These are phyloP conservation scores for Starmerella vitae DNA, from an alignment of 805 yeast genomes.

Conservation along the genomic window DNA sequence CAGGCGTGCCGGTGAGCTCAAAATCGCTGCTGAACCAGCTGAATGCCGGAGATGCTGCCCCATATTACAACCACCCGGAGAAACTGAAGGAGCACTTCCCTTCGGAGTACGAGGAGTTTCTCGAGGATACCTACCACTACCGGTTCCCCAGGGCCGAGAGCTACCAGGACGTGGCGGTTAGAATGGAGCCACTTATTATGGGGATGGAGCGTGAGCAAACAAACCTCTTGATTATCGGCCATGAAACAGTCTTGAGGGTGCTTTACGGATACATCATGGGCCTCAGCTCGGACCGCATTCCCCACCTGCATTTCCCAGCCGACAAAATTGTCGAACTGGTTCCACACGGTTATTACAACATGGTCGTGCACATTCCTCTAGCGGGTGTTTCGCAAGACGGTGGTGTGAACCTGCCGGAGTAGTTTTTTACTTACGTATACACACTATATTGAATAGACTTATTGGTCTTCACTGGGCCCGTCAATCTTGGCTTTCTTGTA, in stretches of 20 bases:
- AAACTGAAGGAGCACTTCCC: conserved; percentile 52
- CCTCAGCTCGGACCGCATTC: conserved; percentile 73
- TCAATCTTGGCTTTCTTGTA: conserved; percentile 2
- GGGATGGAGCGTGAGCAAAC: conserved; percentile 81
- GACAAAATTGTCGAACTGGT: conserved; percentile 73
- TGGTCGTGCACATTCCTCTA: conserved; percentile 19
- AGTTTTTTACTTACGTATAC: not conserved
- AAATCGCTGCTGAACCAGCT: conserved; percentile 74
- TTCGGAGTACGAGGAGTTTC: conserved; percentile 50
- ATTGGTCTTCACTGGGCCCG: not conserved
- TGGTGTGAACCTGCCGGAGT: conserved; percentile 17
- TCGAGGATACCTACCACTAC: conserved; percentile 79
- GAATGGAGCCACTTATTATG: conserved; percentile 81
- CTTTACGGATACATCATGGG: conserved; percentile 94
- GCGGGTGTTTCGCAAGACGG: conserved; percentile 20
- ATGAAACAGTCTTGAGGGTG: conserved; percentile 78
- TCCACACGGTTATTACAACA: conserved; percentile 20
- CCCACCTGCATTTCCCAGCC: conserved; percentile 60
- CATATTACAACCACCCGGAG: conserved; percentile 36
- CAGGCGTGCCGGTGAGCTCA: conserved; percentile 53
- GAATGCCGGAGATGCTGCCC: conserved; percentile 80
- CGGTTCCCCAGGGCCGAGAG: conserved; percentile 87
- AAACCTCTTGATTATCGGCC: conserved; percentile 81
- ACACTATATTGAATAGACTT: not conserved
- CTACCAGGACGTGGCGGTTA: conserved; percentile 88